Evolutionary conservation across 768 basidiomycete genomes (phyloP).

Genomic region (Amylocystis lapponica): DNA sequence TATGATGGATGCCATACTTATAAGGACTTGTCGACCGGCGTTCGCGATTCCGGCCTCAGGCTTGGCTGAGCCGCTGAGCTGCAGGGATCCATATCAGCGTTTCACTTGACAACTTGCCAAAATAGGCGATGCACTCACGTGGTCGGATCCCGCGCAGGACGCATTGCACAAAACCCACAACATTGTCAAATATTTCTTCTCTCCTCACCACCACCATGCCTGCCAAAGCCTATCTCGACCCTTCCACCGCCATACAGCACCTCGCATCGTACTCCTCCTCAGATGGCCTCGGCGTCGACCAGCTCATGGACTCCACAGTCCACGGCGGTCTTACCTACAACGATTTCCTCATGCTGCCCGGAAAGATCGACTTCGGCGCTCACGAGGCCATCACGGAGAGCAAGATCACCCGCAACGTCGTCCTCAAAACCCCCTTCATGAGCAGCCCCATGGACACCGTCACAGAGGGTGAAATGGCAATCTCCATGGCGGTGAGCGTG

Average conservation of each 20-base stretch:
- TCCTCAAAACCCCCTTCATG: constrained; percentile 92
- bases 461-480: constrained; percentile 92
- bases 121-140: too few relatives aligned
- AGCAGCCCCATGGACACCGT: constrained; percentile 99
- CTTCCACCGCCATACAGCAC: constrained; percentile 67
- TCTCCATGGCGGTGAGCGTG: constrained; percentile 77
- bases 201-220: constrained; percentile 17
- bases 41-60: too few relatives aligned
- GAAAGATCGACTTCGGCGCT: constrained; percentile 92
- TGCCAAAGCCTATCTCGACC: constrained; percentile 45
- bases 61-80: too few relatives aligned
- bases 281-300: constrained; percentile 81
- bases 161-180: too few relatives aligned
- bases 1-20: too few relatives aligned
- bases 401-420: constrained; percentile 84
- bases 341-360: constrained; percentile 91
- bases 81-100: too few relatives aligned
- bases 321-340: constrained; percentile 97
- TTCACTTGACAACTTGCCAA: too few relatives aligned
- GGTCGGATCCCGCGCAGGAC: too few relatives aligned
- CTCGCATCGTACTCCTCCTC: constrained; percentile 61
- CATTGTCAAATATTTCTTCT: too few relatives aligned
- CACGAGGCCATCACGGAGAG: constrained; percentile 77
- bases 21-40: too few relatives aligned
- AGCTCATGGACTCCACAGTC: constrained; percentile 82